Conservation (phyloP, 768 basidiomycete species). For the Panellus pusillus region DNA sequence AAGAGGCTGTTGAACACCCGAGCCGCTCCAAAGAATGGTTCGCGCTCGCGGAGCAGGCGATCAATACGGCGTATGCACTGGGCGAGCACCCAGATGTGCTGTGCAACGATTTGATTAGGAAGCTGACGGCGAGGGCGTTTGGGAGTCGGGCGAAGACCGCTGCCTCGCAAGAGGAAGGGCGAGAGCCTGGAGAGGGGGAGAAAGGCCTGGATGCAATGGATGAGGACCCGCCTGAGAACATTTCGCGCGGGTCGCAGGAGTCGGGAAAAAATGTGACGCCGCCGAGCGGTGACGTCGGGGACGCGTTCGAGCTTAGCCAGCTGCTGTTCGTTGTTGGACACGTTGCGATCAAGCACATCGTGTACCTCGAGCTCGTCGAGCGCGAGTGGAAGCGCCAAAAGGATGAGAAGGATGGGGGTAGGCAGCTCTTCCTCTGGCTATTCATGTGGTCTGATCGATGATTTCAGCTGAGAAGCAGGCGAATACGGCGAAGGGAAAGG, state of each 20-base stretch:
- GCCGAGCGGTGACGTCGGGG: conserved; percentile 59
- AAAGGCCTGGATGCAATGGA: conserved; percentile 54
- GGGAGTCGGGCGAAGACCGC: conserved; percentile 30
- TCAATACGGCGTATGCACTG: conserved; percentile 94
- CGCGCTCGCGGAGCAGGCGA: conserved; percentile 91
- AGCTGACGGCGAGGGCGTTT: conserved; percentile 77
- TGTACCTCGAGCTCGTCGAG: conserved; percentile 93
- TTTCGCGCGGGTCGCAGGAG: conserved; percentile 31
- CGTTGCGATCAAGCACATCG: conserved; percentile 96
- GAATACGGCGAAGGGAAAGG: conserved; percentile 48
- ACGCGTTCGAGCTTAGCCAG: conserved; percentile 88
- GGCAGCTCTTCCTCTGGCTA: conserved; percentile 22
- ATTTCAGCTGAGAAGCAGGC: conserved; percentile 60
- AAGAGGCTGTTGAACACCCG: conserved; percentile 77
- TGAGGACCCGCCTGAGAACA: conserved; percentile 46
- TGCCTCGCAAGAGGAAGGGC: conserved; percentile 24
- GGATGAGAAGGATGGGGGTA: conserved; percentile 82
- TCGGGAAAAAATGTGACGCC: conserved; percentile 28
- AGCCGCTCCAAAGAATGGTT: conserved; percentile 94
- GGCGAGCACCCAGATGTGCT: conserved; percentile 90
- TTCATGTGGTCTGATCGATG: neutral
- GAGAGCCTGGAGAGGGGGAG: conserved; percentile 33
- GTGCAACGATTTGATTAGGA: conserved; percentile 79
- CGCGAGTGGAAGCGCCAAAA: conserved; percentile 96
- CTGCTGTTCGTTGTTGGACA: conserved; percentile 96